Percentiles rank a stretch among this genome's conserved stretches.
Evolutionary conservation across 352 stramenopile genomes (phyloP).

Genomic region (Globisporangium paddicum): DNA sequence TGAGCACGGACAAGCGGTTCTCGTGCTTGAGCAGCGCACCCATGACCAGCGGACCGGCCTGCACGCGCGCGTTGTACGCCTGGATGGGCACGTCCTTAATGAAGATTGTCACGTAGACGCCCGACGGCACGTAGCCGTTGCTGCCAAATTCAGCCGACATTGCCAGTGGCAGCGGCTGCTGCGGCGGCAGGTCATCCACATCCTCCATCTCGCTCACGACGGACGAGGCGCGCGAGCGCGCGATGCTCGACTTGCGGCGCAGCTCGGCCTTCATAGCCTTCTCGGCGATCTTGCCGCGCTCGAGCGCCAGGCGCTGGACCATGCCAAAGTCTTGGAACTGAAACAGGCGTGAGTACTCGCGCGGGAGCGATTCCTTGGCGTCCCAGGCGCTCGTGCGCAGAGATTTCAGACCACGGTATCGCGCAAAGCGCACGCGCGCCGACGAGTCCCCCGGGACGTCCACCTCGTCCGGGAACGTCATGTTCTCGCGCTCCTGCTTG

Average conservation of each 20-base stretch:
- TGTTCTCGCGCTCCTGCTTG: slow-evolving; percentile 88
- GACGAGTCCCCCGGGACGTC: slow-evolving; percentile 56
- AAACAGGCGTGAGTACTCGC: slow-evolving; percentile 96
- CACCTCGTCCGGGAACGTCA: slow-evolving; percentile 96
- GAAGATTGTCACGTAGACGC: slow-evolving; percentile 91
- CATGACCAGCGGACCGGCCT: slow-evolving; percentile 64
- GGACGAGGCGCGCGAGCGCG: slow-evolving; percentile 52
- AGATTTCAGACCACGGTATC: slow-evolving; percentile 95
- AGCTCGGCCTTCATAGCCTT: slow-evolving; percentile 63
- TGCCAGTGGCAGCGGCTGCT: slow-evolving; percentile 22
- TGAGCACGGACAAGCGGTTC: slow-evolving; percentile 97
- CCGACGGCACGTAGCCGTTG: slow-evolving; percentile 89
- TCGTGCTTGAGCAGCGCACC: slow-evolving; percentile 94
- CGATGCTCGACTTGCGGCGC: slow-evolving; percentile 42
- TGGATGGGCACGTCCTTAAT: slow-evolving; percentile 63
- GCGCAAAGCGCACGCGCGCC: slow-evolving; percentile 71
- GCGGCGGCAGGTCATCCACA: slow-evolving; percentile 46
- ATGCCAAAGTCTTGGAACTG: slow-evolving; percentile 95
- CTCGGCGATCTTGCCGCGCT: slow-evolving; percentile 69
- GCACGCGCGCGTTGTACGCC: slow-evolving; percentile 47
- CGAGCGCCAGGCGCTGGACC: slow-evolving; percentile 91
- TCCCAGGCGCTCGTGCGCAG: slow-evolving; percentile 97
- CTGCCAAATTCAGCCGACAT: slow-evolving; percentile 53
- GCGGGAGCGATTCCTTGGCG: slow-evolving; percentile 97
- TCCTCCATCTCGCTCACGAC: slow-evolving; percentile 70